Evolutionary conservation across 345 rosid genomes (phyloP), one percentile per base, ranked within the genome.

Genomic region (Combretum micranthum): DNA sequence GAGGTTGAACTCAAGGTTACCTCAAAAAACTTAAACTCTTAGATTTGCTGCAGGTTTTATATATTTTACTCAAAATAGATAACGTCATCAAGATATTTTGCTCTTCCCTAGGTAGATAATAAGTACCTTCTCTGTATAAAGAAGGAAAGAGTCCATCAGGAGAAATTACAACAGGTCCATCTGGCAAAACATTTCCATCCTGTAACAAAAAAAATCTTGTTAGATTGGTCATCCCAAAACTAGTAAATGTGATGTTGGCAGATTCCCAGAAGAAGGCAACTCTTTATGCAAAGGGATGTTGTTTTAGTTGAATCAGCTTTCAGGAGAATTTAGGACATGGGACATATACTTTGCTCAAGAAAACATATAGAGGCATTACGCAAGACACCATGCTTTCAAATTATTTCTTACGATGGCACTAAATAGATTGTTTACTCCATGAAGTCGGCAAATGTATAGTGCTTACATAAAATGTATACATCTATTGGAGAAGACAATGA

Each of bases 101-200:
- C 9, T 32, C 39, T 32, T 32, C 0, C 39, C 9, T 32, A 11
- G 1, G 7, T 5, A 11, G 10, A 32, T 11, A 32, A 32, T 32
- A 32, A 7, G 39, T 79, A 93, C 99, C 99, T 85, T 93, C 99
- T 42, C 97, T 86, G 70, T 60, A 85, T 56, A 93, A 58, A 37
- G 97, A 93, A 47, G 99, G 95, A 74, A 93, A 83, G 63, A 93
- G 77, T 13, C 99, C 99, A 69, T 93, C 97, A 0, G 99, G 96
- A 53, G 99, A 93, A 67, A 93, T 89, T 57, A 93, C 90, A 68
- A 87, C 85, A 15, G 99, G 99, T 17, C 99, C 99, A 64, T 93
- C 96, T 15, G 99, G 99, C 61, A 93, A 82, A 59, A 86, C 88
- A 66, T 78, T 79, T 47, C 99, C 99, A 46, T 93, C 88, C 99